Evolutionary conservation across 768 basidiomycete species (phyloP).

Genomic region (Termitomyces sp.): DNA sequence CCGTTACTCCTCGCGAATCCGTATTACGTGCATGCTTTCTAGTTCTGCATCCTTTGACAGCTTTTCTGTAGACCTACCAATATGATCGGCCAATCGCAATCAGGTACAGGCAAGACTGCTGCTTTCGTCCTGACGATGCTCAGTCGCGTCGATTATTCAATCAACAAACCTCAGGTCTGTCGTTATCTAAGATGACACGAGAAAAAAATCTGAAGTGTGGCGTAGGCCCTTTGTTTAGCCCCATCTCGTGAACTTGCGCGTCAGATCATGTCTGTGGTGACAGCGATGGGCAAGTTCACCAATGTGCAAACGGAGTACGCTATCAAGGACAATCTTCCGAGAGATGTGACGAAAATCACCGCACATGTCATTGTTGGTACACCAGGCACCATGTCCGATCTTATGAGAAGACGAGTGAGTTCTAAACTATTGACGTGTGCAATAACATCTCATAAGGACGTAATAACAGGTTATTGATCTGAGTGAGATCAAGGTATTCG

Average conservation of each 20-base stretch:
- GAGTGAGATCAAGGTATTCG: constrained; percentile 81
- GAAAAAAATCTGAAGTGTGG: background rate
- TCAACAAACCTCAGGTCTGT: constrained; percentile 76
- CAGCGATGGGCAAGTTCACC: constrained; percentile 93
- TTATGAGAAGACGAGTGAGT: constrained; percentile 59
- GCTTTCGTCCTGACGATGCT: constrained; percentile 98
- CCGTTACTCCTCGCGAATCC: constrained; percentile 88
- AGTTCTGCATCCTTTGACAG: background rate
- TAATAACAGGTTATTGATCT: constrained; percentile 58
- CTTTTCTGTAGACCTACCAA: constrained; percentile 74
- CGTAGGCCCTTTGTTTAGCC: constrained; percentile 91
- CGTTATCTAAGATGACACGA: background rate
- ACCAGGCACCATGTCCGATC: constrained; percentile 89
- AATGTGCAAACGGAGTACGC: constrained; percentile 91
- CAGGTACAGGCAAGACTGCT: constrained; percentile 98
- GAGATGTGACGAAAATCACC: constrained; percentile 58
- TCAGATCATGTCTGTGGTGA: constrained; percentile 95
- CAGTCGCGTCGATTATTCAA: constrained; percentile 81
- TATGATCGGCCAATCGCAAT: constrained; percentile 99
- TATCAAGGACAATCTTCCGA: constrained; percentile 81
- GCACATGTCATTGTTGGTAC: constrained; percentile 95
- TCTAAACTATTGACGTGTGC: background rate
- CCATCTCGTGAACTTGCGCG: constrained; percentile 96
- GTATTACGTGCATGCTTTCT: constrained; percentile 31
- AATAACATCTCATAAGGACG: background rate